Evolutionary conservation across 345 rosid genomes (phyloP), one percentile per base, ranked within the genome.

Genomic region (Brassica carinata): DNA sequence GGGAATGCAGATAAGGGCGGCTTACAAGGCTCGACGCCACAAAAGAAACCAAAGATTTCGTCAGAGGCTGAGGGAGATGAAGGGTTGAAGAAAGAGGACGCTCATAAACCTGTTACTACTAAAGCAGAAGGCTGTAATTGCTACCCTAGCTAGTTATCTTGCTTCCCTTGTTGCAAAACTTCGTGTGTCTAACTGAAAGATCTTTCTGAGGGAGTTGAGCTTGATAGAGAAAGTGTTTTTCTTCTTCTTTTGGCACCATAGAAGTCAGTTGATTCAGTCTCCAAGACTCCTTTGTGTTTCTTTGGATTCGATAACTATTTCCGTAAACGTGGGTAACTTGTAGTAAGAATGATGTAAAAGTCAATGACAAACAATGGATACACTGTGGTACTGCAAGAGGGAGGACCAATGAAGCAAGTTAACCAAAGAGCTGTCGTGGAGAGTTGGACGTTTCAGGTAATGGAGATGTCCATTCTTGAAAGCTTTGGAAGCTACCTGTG

Each of bases 401-500:
- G 33, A 86, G 79, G 59, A 90, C 78, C 85, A 89, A 59, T 2
- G 9, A 19, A 5, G 87, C 79, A 81, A 88, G 86, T 72, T 89
- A 80, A 65, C 76, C 70, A 86, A 90, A 33, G 15, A 89, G 80
- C 53, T 74, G 23, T 48, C 79, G 64, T 0, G 75, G 79, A 48
- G 79, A 69, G 67, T 71, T 81, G 58, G 58, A 71, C 15, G 55
- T 48, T 23, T 72, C 64, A 31, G 77, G 48, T 57, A 76, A 76
- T 15, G 77, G 77, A 65, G 91, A 81, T 45, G 92, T 71, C 96
- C 84, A 84, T 68, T 92, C 91, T 78, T 88, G 96, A 67, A 64
- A 93, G 31, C 76, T 81, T 67, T 89, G 92, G 62, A 96, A 89
- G 76, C 94, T 93, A 43, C 96, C 94, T 0, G 99, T 88, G 86